These are phyloP conservation scores for Modicella reniformis DNA, from an alignment of 371 early-diverging fungal species.

Conservation along the genomic window DNA sequence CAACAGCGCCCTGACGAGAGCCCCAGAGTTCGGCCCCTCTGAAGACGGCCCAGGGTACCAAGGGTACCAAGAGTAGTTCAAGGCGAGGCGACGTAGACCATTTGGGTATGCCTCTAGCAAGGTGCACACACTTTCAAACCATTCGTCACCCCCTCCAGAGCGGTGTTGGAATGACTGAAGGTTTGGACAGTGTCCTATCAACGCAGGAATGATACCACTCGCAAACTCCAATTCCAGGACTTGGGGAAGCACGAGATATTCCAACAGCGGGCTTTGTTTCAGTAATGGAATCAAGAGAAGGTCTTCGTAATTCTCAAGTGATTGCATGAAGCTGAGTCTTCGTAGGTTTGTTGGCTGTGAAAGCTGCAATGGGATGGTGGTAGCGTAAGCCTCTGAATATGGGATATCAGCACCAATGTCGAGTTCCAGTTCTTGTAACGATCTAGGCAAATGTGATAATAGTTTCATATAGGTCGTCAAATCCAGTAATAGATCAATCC, in stretches of 20 bases:
- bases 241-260: not conserved
- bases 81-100: not conserved
- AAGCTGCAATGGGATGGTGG: not conserved
- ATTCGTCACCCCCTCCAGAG: not conserved
- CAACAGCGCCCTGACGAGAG: not conserved
- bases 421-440: slow-evolving; percentile 9
- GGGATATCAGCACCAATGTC: not conserved
- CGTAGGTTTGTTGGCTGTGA: slow-evolving; percentile 3
- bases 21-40: too few species aligned
- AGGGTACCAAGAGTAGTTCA: too few species aligned
- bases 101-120: not conserved
- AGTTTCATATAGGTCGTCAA: not conserved
- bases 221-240: not conserved
- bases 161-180: slow-evolving; percentile 3
- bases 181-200: slow-evolving; percentile 1
- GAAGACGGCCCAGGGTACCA: too few species aligned
- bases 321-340: not conserved
- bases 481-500: not conserved
- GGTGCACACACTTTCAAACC: not conserved
- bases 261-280: slow-evolving; percentile 7
- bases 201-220: too few species aligned
- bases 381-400: too few species aligned
- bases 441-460: not conserved
- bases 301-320: not conserved
- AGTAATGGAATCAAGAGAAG: not conserved